phyloP scores from a whole-genome alignment of 2,329 filamentous ascomycete genomes.

The Scedosporium minutisporum region DNA sequence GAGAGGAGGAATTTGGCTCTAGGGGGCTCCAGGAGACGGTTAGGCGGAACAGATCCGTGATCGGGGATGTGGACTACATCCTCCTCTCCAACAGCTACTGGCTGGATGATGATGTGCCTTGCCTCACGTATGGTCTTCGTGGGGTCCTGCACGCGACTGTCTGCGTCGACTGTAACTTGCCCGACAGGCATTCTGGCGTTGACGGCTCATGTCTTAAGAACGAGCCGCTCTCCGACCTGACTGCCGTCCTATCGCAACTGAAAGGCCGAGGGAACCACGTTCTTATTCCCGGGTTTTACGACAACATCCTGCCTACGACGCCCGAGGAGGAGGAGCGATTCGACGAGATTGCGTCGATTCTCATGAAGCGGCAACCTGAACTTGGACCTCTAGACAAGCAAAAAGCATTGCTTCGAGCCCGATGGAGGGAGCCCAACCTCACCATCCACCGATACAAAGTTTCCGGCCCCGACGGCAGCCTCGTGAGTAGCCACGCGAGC shows the following conservation, averaged over 20 bases:
- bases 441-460: conserved; percentile 91
- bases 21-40: conserved; percentile 82
- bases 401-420: conserved; percentile 76
- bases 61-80: conserved; percentile 89
- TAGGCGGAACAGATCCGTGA: conserved; percentile 66
- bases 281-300: conserved; percentile 81
- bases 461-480: conserved; percentile 81
- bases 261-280: conserved; percentile 74
- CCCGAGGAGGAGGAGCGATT: conserved; percentile 71
- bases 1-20: conserved; percentile 92
- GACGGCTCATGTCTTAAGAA: conserved; percentile 85
- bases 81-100: conserved; percentile 96
- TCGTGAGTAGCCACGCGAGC: conserved; percentile 83
- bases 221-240: conserved; percentile 85
- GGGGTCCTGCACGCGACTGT: conserved; percentile 91
- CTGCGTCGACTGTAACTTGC: conserved; percentile 73
- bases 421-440: conserved; percentile 90
- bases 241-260: conserved; percentile 69
- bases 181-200: conserved; percentile 92
- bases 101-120: conserved; percentile 92
- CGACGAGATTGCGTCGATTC: conserved; percentile 68
- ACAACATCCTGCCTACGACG: conserved; percentile 67
- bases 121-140: conserved; percentile 85
- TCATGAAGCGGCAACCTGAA: conserved; percentile 62
- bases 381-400: conserved; percentile 46